Base-by-base conservation (phyloP, 352 stramenopile species). In the Pythium utonaiense region DNA sequence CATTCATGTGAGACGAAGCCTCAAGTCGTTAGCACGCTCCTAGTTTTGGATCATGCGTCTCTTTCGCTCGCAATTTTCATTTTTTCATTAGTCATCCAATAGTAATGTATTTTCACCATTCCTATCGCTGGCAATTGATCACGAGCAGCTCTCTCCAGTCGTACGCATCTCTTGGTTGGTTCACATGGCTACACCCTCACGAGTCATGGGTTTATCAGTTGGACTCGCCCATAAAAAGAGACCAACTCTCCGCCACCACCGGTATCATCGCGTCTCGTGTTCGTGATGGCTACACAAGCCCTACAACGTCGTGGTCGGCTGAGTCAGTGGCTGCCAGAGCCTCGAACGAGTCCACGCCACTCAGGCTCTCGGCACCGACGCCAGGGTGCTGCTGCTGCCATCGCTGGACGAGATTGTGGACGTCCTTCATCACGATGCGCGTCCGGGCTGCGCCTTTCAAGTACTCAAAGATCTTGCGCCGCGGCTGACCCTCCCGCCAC, bases 351-450 rank as follows among this genome's bases (percentile, higher is more conserved):
- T 47, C 40, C 40, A 47, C 40, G 40, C 40, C 40, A 25, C 42
- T 51, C 10, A 30, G 22, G 19, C 22, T 17, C 22, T 19, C 42
- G 10, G 10, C 8, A 10, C 42, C 21, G 8, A 33, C 42, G 42
- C 22, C 22, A 3, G n/a, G 41, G 7, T 48, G 60, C 60, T 74
- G 67, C 21, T 77, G 58, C 60, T 90, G 80, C 82, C 82, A 92
- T 10, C 75, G 66, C 57, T 88, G 77, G 47, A 89, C 78, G 17
- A 90, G 75, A 36, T 92, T 92, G 62, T 92, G 82, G 12, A 92
- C 74, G 53, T 92, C 82, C 47, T 92, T 92, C 82, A 92, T 92
- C 14, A 88, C 57, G 28, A 92, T 74, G 6, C 71, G 55, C 47
- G 64, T 79, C 13, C 74, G 70, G 17, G 75, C 73, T 17, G 71